Base-by-base conservation (phyloP, 2,329 filamentous ascomycete genomes). In the Coniella lustricola region DNA sequence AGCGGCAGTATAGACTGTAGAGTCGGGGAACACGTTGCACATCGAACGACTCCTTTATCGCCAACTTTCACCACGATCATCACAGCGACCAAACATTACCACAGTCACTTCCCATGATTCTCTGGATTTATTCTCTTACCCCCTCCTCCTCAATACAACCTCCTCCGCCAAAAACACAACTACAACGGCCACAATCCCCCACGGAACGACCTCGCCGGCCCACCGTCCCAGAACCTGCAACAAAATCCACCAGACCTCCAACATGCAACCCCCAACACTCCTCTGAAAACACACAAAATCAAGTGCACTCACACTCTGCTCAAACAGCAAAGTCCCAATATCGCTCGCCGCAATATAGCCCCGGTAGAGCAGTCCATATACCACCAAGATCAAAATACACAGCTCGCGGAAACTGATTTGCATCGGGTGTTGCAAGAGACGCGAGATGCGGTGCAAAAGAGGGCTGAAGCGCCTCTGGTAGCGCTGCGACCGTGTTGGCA, bases 401-500 rank as follows among this genome's bases (percentile, higher is more conserved):
- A 42, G 40, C 40, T 42, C 40, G 25, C 40, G 40, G 8, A 42
- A 42, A 10, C 25, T 42, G 25, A 21, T 20, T 25, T 42, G 40
- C n/a, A 12, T 12, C 4, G 40, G 40, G 17, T 33, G 25, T 25
- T 42, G 40, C 16, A 42, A 3, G 29, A 42, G 16, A 7, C 40
- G 40, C 3, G 40, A 42, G 17, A 32, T 1, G 29, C 29, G 40
- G 40, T 42, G 17, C 13, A 42, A 29, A 13, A 20, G 17, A 25
- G 32, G 32, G 40, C 29, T 42, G 40, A 42, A 42, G 29, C 20
- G 32, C 7, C 5, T 7, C 4, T 25, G 22, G 40, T 29, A 29
- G 4, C 17, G 40, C 16, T 21, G 40, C n/a, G 10, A 29, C 25
- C 25, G 5, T 29, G 5, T 29, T 14, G 3, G 38, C 22, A 31